phyloP scores from a whole-genome alignment of 2,329 filamentous ascomycete genomes.

The Penicillium paneum region DNA sequence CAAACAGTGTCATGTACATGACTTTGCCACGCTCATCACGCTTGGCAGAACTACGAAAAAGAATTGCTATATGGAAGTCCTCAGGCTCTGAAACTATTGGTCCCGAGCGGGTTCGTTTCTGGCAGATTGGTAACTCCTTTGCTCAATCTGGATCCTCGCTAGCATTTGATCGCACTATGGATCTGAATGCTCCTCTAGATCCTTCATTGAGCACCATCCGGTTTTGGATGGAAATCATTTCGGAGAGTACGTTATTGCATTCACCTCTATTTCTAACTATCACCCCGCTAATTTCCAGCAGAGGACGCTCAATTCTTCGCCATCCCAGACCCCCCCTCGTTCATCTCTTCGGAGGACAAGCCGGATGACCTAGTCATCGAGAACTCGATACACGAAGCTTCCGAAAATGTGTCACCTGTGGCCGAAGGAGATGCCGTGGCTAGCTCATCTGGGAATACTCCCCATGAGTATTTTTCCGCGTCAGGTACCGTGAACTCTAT shows the following conservation, averaged over 20 bases:
- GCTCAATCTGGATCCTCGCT: conserved; percentile 34
- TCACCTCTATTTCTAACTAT: not conserved
- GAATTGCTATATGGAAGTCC: conserved; percentile 34
- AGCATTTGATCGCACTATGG: conserved; percentile 34
- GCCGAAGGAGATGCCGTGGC: conserved; percentile 25
- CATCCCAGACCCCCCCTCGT: conserved; percentile 33
- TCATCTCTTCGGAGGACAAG: conserved; percentile 27
- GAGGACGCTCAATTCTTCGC: conserved; percentile 38
- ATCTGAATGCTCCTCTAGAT: conserved; percentile 31
- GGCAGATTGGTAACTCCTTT: conserved; percentile 39
- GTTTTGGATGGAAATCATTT: conserved; percentile 41
- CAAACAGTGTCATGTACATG: conserved; percentile 36
- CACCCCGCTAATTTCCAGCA: conserved; percentile 13
- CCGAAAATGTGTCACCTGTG: conserved; percentile 17
- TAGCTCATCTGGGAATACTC: conserved; percentile 27
- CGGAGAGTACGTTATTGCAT: conserved; percentile 29
- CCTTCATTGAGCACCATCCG: conserved; percentile 29
- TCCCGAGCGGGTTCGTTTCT: conserved; percentile 40
- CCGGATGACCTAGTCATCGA: conserved; percentile 31
- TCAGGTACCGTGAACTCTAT: not conserved
- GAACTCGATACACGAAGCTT: conserved; percentile 24
- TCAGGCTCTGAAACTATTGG: conserved; percentile 21
- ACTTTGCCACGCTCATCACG: conserved; percentile 34
- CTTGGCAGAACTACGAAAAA: conserved; percentile 38
- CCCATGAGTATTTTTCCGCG: not conserved